These are phyloP conservation scores for Harringtonia aguacate DNA, from an alignment of 2,329 filamentous ascomycete species.

Conservation along the genomic window DNA sequence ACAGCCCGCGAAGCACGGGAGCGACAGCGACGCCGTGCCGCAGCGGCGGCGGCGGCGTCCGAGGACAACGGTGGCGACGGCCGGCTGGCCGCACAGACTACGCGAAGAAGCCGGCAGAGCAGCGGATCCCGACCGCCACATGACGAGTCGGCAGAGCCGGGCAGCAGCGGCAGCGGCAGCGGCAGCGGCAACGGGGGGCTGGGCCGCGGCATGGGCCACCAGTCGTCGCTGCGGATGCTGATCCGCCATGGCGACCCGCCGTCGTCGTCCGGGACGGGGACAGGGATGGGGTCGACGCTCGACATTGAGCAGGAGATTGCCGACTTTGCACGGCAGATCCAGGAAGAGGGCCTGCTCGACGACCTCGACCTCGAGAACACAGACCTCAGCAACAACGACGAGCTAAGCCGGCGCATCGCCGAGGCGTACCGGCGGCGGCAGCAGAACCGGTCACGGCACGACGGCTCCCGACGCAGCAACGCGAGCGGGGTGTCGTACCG, in stretches of 20 bases:
- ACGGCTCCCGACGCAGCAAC: slow-evolving; percentile 32
- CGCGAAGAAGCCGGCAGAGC: no score
- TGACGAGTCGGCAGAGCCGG: slow-evolving; percentile 23
- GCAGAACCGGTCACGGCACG: slow-evolving; percentile 44
- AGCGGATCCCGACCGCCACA: no score
- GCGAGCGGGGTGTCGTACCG: slow-evolving; percentile 22
- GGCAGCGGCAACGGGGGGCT: not conserved
- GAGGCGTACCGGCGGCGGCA: slow-evolving; percentile 77
- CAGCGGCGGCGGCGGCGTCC: slow-evolving; percentile 10
- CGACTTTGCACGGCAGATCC: slow-evolving; percentile 73
- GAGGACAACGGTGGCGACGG: slow-evolving; percentile 3
- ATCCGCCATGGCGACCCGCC: slow-evolving; percentile 61
- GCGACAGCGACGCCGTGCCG: slow-evolving; percentile 11
- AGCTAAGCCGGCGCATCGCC: slow-evolving; percentile 81
- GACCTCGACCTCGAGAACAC: slow-evolving; percentile 84
- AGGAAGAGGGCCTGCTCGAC: slow-evolving; percentile 58
- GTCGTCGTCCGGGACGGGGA: no score
- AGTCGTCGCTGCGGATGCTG: slow-evolving; percentile 76
- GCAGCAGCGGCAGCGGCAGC: slow-evolving; percentile 7
- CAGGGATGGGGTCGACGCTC: slow-evolving; percentile 57
- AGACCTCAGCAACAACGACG: slow-evolving; percentile 74
- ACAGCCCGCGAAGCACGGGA: slow-evolving; percentile 1
- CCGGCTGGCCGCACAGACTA: slow-evolving; percentile 9
- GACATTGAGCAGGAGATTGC: slow-evolving; percentile 84
- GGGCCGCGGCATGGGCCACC: slow-evolving; percentile 66